Conservation (phyloP, 164 flowering plant genomes). For the Vitis labrusca region DNA sequence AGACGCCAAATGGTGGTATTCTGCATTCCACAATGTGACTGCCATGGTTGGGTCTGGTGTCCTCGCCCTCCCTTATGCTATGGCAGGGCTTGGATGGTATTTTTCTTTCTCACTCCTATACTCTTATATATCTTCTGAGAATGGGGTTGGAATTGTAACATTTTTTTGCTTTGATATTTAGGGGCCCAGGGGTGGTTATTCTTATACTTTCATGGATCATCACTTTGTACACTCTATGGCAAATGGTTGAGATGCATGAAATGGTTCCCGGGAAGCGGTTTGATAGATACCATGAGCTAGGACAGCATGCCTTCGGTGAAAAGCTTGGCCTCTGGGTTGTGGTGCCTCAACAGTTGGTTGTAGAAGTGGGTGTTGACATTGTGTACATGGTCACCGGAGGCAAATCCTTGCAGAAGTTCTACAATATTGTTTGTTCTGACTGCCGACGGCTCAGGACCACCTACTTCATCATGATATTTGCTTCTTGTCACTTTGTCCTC, state of each 20-base stretch:
- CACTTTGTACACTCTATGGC: constrained; percentile 58
- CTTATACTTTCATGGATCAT: constrained; percentile 51
- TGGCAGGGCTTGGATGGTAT: constrained; percentile 63
- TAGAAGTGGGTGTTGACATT: constrained; percentile 40
- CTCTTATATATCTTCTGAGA: background rate
- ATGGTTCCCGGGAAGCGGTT: constrained; percentile 54
- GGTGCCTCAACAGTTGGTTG: constrained; percentile 51
- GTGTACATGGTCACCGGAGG: constrained; percentile 67
- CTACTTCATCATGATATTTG: constrained; percentile 46
- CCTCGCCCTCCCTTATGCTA: constrained; percentile 54
- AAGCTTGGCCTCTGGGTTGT: constrained; percentile 53
- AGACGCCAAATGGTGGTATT: constrained; percentile 57
- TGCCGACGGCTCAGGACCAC: constrained; percentile 23
- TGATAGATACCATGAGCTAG: constrained; percentile 58
- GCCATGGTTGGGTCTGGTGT: constrained; percentile 62
- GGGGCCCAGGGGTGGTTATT: constrained; percentile 50
- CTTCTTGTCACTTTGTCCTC: constrained; percentile 38
- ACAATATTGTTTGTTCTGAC: constrained; percentile 25
- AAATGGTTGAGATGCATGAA: constrained; percentile 70
- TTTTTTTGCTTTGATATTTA: constrained; percentile 1
- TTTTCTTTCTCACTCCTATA: background rate
- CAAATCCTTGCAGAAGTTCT: constrained; percentile 40
- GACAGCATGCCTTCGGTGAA: constrained; percentile 55
- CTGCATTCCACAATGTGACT: constrained; percentile 52
- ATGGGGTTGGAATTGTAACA: no score